Conservation (phyloP, 176 grass and related monocot species). For the Typha latifolia region DNA sequence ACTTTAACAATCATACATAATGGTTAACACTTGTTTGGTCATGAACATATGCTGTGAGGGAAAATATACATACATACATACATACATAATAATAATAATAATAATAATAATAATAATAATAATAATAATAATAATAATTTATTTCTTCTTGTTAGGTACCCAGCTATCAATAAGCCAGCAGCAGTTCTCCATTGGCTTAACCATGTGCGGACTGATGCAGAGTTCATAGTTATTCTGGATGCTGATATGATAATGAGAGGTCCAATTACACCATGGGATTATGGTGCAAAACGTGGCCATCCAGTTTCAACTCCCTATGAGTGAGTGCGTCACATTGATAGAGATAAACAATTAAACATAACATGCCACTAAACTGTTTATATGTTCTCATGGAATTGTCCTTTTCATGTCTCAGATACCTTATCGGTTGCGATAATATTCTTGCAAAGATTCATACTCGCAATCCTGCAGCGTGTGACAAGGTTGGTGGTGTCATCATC, state of each 20-base stretch:
- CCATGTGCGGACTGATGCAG: conserved; percentile 82
- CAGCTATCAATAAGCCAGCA: conserved; percentile 98
- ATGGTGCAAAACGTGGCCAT: conserved; percentile 69
- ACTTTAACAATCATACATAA: too few species aligned
- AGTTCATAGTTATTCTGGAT: conserved; percentile 91
- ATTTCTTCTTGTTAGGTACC: conserved; percentile 47
- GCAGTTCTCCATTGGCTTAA: conserved; percentile 94
- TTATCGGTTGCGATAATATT: conserved; percentile 92
- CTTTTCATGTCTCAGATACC: conserved; percentile 53
- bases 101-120: too few species aligned
- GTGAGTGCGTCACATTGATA: conserved; percentile 44
- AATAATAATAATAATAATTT: neutral
- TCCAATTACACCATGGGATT: conserved; percentile 95
- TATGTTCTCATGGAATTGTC: neutral
- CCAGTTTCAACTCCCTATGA: conserved; percentile 96
- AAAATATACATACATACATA: too few species aligned
- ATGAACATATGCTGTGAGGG: too few species aligned
- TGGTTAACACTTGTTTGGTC: too few species aligned
- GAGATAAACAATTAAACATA: neutral
- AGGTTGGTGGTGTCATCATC: conserved; percentile 98
- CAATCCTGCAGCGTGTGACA: conserved; percentile 84
- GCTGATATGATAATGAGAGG: conserved; percentile 99
- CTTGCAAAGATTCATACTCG: conserved; percentile 89
- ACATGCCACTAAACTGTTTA: neutral
- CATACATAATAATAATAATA: too few species aligned